Conservation (phyloP, 2,329 filamentous ascomycete genomes). For the Ophiocordyceps camponoti-leonardi region DNA sequence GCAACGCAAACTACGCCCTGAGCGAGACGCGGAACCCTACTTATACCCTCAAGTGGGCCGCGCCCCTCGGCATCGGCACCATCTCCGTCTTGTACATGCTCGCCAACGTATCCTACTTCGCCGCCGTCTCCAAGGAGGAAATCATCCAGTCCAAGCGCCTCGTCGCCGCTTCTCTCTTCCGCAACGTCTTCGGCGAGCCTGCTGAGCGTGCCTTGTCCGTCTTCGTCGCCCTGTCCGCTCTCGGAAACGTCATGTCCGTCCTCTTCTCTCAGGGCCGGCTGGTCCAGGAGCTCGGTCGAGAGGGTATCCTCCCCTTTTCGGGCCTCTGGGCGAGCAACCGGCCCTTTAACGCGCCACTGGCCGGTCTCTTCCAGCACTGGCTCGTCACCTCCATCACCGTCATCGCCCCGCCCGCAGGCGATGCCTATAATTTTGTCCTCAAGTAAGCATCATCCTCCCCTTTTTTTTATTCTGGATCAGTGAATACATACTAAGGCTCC, state of each 20-base stretch:
- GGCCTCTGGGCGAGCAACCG: conserved; percentile 45
- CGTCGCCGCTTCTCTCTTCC: conserved; percentile 36
- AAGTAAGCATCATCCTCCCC: conserved; percentile 24
- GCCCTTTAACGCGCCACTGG: conserved; percentile 44
- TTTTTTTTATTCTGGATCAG: not conserved
- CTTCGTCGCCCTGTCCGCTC: conserved; percentile 50
- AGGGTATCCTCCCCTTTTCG: conserved; percentile 48
- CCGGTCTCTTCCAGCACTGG: conserved; percentile 47
- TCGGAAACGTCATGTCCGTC: conserved; percentile 49
- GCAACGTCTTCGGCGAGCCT: conserved; percentile 32
- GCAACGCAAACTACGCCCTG: conserved; percentile 49
- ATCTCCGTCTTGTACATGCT: conserved; percentile 48
- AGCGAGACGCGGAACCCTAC: conserved; percentile 50
- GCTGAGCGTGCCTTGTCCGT: conserved; percentile 44
- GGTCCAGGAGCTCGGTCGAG: conserved; percentile 47
- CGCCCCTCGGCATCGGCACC: conserved; percentile 38
- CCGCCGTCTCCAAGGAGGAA: conserved; percentile 34
- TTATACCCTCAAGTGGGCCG: conserved; percentile 47
- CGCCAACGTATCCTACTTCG: conserved; percentile 51
- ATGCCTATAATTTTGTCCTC: conserved; percentile 47
- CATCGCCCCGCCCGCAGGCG: conserved; percentile 47
- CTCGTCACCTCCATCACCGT: conserved; percentile 47
- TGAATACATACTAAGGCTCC: not conserved
- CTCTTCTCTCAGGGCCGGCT: conserved; percentile 53
- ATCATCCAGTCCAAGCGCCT: conserved; percentile 33